phyloP scores from a whole-genome alignment of 441 rosid genomes.

The Aleurites moluccanus region DNA sequence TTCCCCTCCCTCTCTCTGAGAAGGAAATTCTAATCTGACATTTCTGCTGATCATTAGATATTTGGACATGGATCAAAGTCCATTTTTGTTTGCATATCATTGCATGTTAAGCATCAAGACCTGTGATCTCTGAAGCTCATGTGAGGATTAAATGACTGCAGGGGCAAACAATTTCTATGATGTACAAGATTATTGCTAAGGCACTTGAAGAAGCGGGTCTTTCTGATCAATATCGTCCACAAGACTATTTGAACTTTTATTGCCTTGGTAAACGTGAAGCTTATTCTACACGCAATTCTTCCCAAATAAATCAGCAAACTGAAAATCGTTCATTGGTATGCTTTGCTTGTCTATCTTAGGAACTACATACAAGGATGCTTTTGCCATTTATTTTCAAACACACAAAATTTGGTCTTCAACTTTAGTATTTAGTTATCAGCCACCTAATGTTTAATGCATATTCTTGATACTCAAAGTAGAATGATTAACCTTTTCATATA shows the following conservation, averaged over 20 bases:
- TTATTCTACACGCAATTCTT: constrained; percentile 19
- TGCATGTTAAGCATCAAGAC: neutral
- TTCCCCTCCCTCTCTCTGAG: no score
- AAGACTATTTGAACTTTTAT: constrained; percentile 71
- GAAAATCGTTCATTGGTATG: constrained; percentile 50
- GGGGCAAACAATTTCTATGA: constrained; percentile 82
- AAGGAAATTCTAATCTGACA: neutral
- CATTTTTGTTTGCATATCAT: neutral
- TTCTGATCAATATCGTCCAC: constrained; percentile 46
- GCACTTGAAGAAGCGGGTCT: constrained; percentile 56
- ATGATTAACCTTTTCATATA: neutral
- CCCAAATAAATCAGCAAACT: constrained; percentile 26
- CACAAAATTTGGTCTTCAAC: neutral
- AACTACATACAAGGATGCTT: neutral
- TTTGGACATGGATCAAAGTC: neutral
- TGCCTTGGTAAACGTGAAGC: constrained; percentile 82
- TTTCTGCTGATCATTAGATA: neutral
- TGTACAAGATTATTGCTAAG: constrained; percentile 63
- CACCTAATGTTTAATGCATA: neutral
- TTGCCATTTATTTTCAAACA: neutral
- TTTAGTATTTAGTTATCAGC: neutral
- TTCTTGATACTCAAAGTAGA: neutral
- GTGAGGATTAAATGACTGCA: constrained; percentile 28
- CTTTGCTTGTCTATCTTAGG: neutral
- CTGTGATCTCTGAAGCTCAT: constrained; percentile 13